phyloP scores from a whole-genome alignment of 495 filamentous ascomycete genomes.

The Daldinia loculata region DNA sequence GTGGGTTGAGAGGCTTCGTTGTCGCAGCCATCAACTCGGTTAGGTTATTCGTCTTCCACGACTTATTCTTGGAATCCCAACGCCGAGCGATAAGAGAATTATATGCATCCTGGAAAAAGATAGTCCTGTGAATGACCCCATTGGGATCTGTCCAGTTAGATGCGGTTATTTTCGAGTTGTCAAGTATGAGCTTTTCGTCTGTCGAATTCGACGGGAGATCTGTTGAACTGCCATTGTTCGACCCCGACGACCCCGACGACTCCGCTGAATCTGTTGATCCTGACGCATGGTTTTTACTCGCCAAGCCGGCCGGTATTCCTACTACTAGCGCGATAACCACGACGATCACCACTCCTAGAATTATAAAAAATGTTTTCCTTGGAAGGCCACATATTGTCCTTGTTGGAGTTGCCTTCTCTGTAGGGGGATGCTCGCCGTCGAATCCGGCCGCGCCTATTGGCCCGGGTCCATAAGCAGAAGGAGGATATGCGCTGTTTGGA shows the following conservation, averaged over 20 bases:
- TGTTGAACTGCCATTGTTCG: not conserved
- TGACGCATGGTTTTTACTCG: conserved; percentile 9
- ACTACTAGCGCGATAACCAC: conserved; percentile 24
- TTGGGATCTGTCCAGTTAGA: conserved; percentile 38
- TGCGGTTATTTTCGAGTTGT: conserved; percentile 40
- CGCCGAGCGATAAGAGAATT: conserved; percentile 38
- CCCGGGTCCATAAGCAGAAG: conserved; percentile 15
- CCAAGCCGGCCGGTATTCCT: conserved; percentile 28
- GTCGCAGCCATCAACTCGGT: conserved; percentile 36
- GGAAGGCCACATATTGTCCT: conserved; percentile 33
- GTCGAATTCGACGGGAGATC: conserved; percentile 17
- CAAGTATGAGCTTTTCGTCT: conserved; percentile 25
- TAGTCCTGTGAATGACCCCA: conserved; percentile 33
- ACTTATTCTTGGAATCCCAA: conserved; percentile 33
- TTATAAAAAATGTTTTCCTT: conserved; percentile 33
- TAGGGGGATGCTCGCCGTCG: conserved; percentile 9
- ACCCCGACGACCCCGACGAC: conserved; percentile 10
- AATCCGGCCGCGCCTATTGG: not conserved
- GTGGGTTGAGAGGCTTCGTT: conserved; percentile 31
- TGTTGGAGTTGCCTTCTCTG: conserved; percentile 12
- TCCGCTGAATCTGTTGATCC: not conserved
- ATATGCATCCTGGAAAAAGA: conserved; percentile 43
- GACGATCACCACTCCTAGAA: conserved; percentile 20
- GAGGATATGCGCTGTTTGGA: conserved; percentile 28
- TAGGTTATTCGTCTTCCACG: conserved; percentile 41